Percentiles rank a stretch among this genome's conserved stretches.
Conservation (phyloP, 331 rosid genomes). For the Phaseolus coccineus region DNA sequence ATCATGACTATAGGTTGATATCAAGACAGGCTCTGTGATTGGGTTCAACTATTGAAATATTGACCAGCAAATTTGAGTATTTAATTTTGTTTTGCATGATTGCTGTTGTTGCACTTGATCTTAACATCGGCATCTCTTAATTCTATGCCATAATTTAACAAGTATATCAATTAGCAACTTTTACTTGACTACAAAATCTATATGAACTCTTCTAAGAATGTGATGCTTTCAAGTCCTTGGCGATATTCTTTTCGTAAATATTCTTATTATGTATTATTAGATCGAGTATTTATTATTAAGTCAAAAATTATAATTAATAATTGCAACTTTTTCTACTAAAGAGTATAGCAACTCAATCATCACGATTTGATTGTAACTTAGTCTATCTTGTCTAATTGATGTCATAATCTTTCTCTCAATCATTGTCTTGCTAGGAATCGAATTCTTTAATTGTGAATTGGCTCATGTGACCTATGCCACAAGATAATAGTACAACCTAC, state of each 20-base stretch:
- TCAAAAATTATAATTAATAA: too few species aligned
- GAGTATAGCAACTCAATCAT: too few species aligned
- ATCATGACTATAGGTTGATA: background rate
- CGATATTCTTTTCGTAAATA: background rate
- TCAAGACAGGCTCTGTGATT: background rate
- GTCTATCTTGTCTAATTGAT: too few species aligned
- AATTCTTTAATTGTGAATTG: too few species aligned
- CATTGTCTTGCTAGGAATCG: too few species aligned
- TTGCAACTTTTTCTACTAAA: too few species aligned
- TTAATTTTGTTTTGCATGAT: background rate
- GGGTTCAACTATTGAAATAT: conserved; percentile 1
- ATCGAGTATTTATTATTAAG: too few species aligned
- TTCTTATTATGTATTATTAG: conserved; percentile 5
- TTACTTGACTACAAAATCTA: background rate
- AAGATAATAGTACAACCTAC: too few species aligned
- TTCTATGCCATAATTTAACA: background rate
- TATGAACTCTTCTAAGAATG: conserved; percentile 4
- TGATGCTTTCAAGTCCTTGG: conserved; percentile 26
- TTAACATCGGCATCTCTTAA: conserved; percentile 4
- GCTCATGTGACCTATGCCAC: too few species aligned
- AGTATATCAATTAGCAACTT: conserved; percentile 22
- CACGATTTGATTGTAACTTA: too few species aligned
- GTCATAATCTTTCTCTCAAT: too few species aligned
- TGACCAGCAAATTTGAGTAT: background rate
- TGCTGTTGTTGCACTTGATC: background rate